Evolutionary conservation across 352 stramenopile species (phyloP).

Genomic region (Halophytophthora batemanensis): DNA sequence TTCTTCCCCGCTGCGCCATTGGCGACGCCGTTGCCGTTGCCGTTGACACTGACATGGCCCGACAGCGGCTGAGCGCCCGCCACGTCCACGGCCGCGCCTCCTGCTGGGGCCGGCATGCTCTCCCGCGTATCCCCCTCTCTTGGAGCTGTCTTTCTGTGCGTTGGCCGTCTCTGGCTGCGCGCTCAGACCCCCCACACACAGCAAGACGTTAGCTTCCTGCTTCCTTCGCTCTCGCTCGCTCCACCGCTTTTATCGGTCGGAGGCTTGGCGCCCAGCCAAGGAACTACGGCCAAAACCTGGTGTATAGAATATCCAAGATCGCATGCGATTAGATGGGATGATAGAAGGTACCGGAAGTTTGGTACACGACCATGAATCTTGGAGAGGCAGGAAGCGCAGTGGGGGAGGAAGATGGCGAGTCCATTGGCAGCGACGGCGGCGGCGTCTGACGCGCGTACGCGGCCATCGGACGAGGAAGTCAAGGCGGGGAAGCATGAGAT

Average conservation of each 20-base stretch:
- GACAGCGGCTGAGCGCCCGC: slow-evolving; percentile 4
- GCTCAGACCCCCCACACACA: neutral
- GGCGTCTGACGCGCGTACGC: slow-evolving; percentile 1
- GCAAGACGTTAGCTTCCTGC: neutral
- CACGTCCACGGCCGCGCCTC: slow-evolving; percentile 26
- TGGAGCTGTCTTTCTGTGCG: slow-evolving; percentile 16
- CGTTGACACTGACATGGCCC: slow-evolving; percentile 11
- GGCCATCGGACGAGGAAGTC: slow-evolving; percentile 8
- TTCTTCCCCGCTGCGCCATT: slow-evolving; percentile 1
- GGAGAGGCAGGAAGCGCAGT: slow-evolving; percentile 2
- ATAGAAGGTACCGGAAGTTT: neutral
- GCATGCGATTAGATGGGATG: neutral
- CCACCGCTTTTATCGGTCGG: neutral
- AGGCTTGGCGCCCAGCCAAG: too few relatives aligned
- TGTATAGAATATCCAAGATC: neutral
- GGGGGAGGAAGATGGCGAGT: slow-evolving; percentile 10
- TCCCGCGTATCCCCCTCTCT: slow-evolving; percentile 1
- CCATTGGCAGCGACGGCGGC: slow-evolving; percentile 1
- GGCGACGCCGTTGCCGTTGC: slow-evolving; percentile 8
- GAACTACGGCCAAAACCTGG: neutral
- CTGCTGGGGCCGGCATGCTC: slow-evolving; percentile 21
- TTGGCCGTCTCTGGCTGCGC: neutral
- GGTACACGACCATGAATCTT: slow-evolving; percentile 1
- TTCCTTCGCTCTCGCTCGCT: neutral
- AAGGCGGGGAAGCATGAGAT: slow-evolving; percentile 45